These are phyloP conservation scores for Phytophthora sp. DNA, from an alignment of 352 stramenopile species.

Conservation along the genomic window DNA sequence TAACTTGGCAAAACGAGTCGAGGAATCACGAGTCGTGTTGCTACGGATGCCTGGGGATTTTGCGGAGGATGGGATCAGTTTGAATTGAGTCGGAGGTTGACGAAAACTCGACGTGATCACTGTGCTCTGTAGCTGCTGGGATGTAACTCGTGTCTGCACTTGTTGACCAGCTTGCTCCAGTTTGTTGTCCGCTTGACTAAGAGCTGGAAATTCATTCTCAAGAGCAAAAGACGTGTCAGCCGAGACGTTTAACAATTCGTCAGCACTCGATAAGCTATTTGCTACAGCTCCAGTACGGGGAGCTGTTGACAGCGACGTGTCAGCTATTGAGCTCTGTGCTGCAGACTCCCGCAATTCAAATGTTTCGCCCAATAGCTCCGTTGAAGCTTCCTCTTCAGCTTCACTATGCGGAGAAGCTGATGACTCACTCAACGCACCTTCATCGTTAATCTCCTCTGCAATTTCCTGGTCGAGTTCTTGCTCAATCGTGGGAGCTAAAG, in stretches of 20 bases:
- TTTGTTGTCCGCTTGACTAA: slow-evolving; percentile 8
- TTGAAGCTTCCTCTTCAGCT: slow-evolving; percentile 30
- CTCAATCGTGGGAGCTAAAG: slow-evolving; percentile 20
- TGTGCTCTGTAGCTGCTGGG: slow-evolving; percentile 7
- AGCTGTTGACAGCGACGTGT: slow-evolving; percentile 7
- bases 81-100: slow-evolving; percentile 42
- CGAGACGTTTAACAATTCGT: slow-evolving; percentile 46
- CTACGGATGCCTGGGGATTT: slow-evolving; percentile 32
- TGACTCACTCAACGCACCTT: slow-evolving; percentile 15
- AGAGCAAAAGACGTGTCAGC: no score
- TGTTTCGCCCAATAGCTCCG: slow-evolving; percentile 21
- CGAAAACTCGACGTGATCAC: slow-evolving; percentile 26
- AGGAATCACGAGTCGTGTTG: slow-evolving; percentile 14
- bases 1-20: slow-evolving; percentile 18
- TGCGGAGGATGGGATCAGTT: slow-evolving; percentile 35
- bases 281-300: no score
- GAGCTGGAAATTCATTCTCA: slow-evolving; percentile 16
- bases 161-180: background rate
- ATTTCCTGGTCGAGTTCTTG: slow-evolving; percentile 42
- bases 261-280: slow-evolving; percentile 10
- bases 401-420: slow-evolving; percentile 21
- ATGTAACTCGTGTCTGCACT: slow-evolving; percentile 3
- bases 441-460: slow-evolving; percentile 42
- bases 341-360: slow-evolving; percentile 26
- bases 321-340: background rate